Conservation (phyloP, 805 yeast genomes). For the Wickerhamiella lipophila region DNA sequence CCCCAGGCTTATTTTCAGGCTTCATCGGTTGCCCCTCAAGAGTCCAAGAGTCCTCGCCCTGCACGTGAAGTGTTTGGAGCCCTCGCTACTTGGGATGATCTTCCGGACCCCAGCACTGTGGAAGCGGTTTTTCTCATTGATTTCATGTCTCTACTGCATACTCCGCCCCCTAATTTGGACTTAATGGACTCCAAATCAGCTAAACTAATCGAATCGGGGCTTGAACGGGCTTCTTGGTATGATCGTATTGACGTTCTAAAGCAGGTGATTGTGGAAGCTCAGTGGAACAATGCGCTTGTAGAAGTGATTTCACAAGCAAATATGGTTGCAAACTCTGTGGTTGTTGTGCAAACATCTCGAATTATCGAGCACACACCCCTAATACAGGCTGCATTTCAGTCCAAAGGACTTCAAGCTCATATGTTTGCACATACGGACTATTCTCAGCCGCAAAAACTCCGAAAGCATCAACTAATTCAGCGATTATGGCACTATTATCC, state of each 20-base stretch:
- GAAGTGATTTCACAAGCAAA: conserved; percentile 14
- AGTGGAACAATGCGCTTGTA: conserved; percentile 17
- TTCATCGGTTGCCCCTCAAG: background rate
- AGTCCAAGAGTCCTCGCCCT: background rate
- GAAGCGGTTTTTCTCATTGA: background rate
- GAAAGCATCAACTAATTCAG: conserved; percentile 15
- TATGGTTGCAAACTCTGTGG: background rate
- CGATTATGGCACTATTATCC: conserved; percentile 16
- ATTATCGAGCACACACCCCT: conserved; percentile 1
- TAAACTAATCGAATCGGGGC: background rate
- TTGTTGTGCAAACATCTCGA: conserved; percentile 19
- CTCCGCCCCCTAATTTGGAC: conserved; percentile 15
- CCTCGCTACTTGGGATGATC: conserved; percentile 3
- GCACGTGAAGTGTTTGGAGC: conserved; percentile 8
- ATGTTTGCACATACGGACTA: conserved; percentile 17
- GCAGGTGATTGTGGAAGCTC: background rate
- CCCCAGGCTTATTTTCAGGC: background rate
- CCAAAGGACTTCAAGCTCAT: conserved; percentile 14
- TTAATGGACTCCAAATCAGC: conserved; percentile 6
- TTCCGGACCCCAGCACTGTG: background rate
- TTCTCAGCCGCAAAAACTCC: conserved; percentile 3
- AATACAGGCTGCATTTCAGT: conserved; percentile 13
- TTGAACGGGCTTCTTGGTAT: background rate
- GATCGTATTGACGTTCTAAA: background rate
- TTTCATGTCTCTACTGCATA: conserved; percentile 14